A percentile compares a stretch with the other conserved stretches of the same genome.
These are phyloP conservation scores for Xylariaceae sp. DNA, from an alignment of 2,329 filamentous ascomycete genomes.

Conservation along the genomic window DNA sequence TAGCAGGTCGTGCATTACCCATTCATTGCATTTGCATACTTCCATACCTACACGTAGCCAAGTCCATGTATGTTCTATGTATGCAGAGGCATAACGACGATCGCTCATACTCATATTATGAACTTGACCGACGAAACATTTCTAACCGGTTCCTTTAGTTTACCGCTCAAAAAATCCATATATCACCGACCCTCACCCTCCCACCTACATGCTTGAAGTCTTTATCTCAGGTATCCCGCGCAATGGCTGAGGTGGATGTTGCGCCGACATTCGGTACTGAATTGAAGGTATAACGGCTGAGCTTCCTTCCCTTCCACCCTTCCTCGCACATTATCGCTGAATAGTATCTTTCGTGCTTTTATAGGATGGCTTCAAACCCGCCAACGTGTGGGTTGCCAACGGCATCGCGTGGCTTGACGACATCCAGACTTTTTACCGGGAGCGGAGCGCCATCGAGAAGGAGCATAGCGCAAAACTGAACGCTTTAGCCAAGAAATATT, in stretches of 20 bases:
- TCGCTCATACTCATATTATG: slow-evolving; percentile 22
- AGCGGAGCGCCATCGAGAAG: slow-evolving; percentile 91
- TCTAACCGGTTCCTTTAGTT: slow-evolving; percentile 3
- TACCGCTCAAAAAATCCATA: slow-evolving; percentile 5
- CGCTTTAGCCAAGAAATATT: slow-evolving; percentile 91
- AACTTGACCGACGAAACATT: slow-evolving; percentile 20
- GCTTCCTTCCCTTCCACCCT: slow-evolving; percentile 22
- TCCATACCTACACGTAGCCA: too few species aligned
- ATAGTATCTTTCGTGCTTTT: slow-evolving; percentile 9
- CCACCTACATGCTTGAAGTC: slow-evolving; percentile 28
- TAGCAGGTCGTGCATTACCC: neutral
- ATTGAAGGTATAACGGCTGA: slow-evolving; percentile 70
- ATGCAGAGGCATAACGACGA: neutral
- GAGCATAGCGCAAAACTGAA: slow-evolving; percentile 91
- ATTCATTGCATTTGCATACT: neutral
- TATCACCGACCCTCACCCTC: slow-evolving; percentile 4
- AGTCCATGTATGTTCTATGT: too few species aligned
- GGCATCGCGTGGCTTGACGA: slow-evolving; percentile 96
- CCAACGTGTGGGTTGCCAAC: slow-evolving; percentile 87
- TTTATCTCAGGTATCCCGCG: slow-evolving; percentile 29
- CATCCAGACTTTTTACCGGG: slow-evolving; percentile 95
- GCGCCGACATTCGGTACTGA: slow-evolving; percentile 89
- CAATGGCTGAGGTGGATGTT: slow-evolving; percentile 81
- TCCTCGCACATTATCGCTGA: slow-evolving; percentile 11
- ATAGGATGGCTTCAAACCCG: slow-evolving; percentile 94